phyloP scores from a whole-genome alignment of 352 stramenopile genomes.

The Halophytophthora batemanensis region DNA sequence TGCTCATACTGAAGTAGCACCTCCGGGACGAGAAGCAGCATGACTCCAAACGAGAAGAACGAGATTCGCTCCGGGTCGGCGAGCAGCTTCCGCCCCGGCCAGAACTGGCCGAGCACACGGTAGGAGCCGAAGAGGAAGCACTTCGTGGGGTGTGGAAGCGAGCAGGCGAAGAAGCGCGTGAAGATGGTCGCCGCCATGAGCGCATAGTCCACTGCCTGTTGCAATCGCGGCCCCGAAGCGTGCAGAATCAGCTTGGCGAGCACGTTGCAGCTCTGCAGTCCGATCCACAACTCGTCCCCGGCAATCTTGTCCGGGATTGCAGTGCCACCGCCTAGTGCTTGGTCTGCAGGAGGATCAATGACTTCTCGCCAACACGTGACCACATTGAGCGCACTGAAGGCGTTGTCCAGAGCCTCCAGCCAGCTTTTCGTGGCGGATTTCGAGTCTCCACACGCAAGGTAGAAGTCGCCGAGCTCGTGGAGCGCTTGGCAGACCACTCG shows the following conservation, averaged over 20 bases:
- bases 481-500: constrained; percentile 54
- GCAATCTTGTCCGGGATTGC: constrained; percentile 29
- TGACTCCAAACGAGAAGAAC: constrained; percentile 29
- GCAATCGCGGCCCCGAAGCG: constrained; percentile 25
- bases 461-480: constrained; percentile 69
- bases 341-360: constrained; percentile 16
- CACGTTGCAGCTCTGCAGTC: constrained; percentile 44
- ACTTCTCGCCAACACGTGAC: constrained; percentile 48
- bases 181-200: constrained; percentile 64
- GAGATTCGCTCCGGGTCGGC: constrained; percentile 39
- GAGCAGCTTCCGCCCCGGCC: constrained; percentile 52
- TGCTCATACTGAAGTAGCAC: constrained; percentile 52
- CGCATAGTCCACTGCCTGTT: constrained; percentile 52
- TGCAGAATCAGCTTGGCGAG: constrained; percentile 61
- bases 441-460: constrained; percentile 42
- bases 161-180: constrained; percentile 52
- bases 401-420: constrained; percentile 74
- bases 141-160: constrained; percentile 55
- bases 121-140: constrained; percentile 64
- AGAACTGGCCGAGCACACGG: constrained; percentile 45
- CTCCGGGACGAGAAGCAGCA: constrained; percentile 44
- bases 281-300: constrained; percentile 55
- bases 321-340: constrained; percentile 17
- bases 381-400: constrained; percentile 54
- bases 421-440: constrained; percentile 55